A percentile compares a stretch with the other conserved stretches of the same genome.
Evolutionary conservation across 768 basidiomycete genomes (phyloP).

Genomic region (Chalciporus chontae): DNA sequence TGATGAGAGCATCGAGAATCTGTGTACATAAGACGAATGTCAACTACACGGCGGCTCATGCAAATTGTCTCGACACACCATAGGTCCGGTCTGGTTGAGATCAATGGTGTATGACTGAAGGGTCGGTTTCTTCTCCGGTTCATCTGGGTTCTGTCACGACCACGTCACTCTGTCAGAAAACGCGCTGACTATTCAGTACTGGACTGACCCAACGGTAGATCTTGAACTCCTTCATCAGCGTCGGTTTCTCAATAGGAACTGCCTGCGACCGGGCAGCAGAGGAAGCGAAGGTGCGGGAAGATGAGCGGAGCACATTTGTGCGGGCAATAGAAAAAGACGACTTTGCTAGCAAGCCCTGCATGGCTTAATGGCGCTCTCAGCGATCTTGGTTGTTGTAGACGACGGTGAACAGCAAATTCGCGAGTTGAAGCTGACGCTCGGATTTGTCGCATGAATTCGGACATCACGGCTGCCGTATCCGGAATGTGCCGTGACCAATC

Average conservation of each 20-base stretch:
- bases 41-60: conserved; percentile 1
- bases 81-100: conserved; percentile 92
- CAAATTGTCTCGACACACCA: conserved; percentile 48
- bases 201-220: conserved; percentile 90
- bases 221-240: conserved; percentile 90
- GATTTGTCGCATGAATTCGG: conserved; percentile 13
- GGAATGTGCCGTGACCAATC: conserved; percentile 25
- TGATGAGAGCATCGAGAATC: conserved; percentile 91
- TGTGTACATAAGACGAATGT: conserved; percentile 18
- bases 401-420: neutral
- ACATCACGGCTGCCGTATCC: conserved; percentile 2
- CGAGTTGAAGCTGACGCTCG: too few species aligned
- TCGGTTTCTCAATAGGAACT: conserved; percentile 62
- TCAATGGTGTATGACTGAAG: conserved; percentile 91
- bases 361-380: neutral
- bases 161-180: neutral
- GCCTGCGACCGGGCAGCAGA: conserved; percentile 29
- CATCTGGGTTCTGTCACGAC: conserved; percentile 80
- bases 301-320: conserved; percentile 9
- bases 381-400: neutral
- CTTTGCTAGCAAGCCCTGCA: conserved; percentile 13
- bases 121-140: conserved; percentile 85
- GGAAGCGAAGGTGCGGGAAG: conserved; percentile 32
- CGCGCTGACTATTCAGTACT: too few species aligned
- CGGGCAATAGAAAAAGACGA: conserved; percentile 2